phyloP scores from a whole-genome alignment of 352 stramenopile species.

The Thalassiosira livingstoniorum region DNA sequence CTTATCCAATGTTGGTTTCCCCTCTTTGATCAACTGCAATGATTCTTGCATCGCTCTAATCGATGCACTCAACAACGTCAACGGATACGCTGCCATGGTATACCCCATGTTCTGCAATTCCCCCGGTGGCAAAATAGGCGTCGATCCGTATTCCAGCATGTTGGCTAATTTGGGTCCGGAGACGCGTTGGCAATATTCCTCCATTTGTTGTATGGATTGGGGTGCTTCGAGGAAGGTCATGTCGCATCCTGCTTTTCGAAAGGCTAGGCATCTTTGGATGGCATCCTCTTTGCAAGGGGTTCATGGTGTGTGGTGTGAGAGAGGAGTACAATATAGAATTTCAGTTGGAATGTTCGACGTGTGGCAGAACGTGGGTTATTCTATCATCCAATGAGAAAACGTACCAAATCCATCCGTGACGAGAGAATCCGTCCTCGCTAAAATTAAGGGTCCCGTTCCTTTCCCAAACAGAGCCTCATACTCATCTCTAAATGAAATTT shows the following conservation, averaged over 20 bases:
- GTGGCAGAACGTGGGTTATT: too few species aligned
- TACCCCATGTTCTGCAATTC: constrained; percentile 93
- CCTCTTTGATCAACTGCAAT: constrained; percentile 88
- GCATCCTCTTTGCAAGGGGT: constrained; percentile 89
- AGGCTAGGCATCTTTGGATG: constrained; percentile 91
- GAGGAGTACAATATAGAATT: too few species aligned
- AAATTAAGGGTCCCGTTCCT: constrained; percentile 92
- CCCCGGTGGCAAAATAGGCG: constrained; percentile 89
- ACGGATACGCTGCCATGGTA: constrained; percentile 92
- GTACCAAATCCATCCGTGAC: constrained; percentile 86
- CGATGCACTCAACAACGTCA: constrained; percentile 92
- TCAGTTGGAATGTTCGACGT: too few species aligned
- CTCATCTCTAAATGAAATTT: constrained; percentile 71
- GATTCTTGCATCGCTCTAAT: constrained; percentile 93
- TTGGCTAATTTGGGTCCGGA: constrained; percentile 93
- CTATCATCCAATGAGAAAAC: too few species aligned
- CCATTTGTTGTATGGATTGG: constrained; percentile 91
- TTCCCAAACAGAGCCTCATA: constrained; percentile 83
- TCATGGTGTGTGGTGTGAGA: too few species aligned
- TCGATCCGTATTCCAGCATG: constrained; percentile 94
- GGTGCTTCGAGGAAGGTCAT: constrained; percentile 96
- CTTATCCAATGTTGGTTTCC: constrained; percentile 87
- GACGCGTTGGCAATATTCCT: constrained; percentile 90
- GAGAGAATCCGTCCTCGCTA: constrained; percentile 93
- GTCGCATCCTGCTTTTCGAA: constrained; percentile 91